Percentiles rank a stretch among this genome's conserved stretches.
Conservation (phyloP, 2,329 filamentous ascomycete species). For the Cyphellophora attinorum region DNA sequence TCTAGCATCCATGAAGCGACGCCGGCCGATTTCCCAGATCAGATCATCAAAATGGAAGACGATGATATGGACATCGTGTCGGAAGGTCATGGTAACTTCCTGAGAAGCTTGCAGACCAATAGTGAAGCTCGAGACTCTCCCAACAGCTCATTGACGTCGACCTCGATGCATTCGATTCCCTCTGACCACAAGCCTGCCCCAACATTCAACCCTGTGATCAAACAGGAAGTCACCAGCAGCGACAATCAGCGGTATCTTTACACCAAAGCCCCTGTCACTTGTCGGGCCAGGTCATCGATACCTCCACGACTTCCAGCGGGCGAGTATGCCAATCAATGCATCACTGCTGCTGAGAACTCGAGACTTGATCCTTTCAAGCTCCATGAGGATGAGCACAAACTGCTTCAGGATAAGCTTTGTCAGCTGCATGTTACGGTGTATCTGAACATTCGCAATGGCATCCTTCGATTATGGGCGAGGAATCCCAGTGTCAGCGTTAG, state of each 20-base stretch:
- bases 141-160: conserved; percentile 23
- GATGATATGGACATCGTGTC: conserved; percentile 28
- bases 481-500: conserved; percentile 78
- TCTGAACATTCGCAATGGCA: conserved; percentile 90
- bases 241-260: conserved; percentile 18
- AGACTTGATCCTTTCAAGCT: conserved; percentile 82
- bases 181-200: conserved; percentile 16
- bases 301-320: conserved; percentile 61
- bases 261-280: conserved; percentile 33
- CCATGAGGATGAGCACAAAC: conserved; percentile 71
- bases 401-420: conserved; percentile 73
- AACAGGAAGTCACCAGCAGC: conserved; percentile 7
- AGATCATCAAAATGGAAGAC: conserved; percentile 19
- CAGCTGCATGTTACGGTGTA: conserved; percentile 88
- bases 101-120: conserved; percentile 17
- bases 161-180: conserved; percentile 19
- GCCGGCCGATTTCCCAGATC: conserved; percentile 1
- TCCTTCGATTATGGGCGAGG: conserved; percentile 78
- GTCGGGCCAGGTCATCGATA: conserved; percentile 73
- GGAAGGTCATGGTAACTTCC: conserved; percentile 12
- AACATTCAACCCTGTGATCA: conserved; percentile 10
- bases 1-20: neutral
- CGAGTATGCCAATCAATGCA: conserved; percentile 85
- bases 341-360: conserved; percentile 79
- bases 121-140: conserved; percentile 22